These are phyloP conservation scores for Chlorophyllum brunneum DNA, from an alignment of 768 basidiomycete species.

Conservation along the genomic window DNA sequence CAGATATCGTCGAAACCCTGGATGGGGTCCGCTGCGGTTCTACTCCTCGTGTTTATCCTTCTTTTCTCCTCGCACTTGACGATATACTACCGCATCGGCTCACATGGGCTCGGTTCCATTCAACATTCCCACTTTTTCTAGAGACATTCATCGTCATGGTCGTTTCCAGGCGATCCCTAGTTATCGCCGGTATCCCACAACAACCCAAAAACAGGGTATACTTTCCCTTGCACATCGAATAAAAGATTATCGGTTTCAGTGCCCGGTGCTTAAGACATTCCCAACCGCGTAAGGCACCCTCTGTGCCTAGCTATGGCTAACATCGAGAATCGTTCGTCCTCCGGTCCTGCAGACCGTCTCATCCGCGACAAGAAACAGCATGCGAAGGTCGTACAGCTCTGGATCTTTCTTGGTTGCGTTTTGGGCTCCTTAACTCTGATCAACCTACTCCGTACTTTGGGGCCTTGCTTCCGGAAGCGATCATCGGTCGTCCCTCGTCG, in stretches of 20 bases:
- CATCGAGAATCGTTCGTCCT: background rate
- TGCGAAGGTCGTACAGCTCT: slow-evolving; percentile 35
- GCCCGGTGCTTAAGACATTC: background rate
- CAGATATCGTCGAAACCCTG: background rate
- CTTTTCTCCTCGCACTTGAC: slow-evolving; percentile 1
- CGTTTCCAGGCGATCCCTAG: background rate
- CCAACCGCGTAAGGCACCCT: background rate
- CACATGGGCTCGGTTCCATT: slow-evolving; percentile 3
- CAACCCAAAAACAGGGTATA: slow-evolving; percentile 19
- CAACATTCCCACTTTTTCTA: background rate
- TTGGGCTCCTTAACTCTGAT: slow-evolving; percentile 33
- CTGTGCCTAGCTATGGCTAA: background rate
- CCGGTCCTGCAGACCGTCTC: slow-evolving; percentile 30
- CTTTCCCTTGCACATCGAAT: slow-evolving; percentile 23
- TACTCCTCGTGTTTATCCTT: background rate
- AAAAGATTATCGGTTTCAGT: slow-evolving; percentile 14
- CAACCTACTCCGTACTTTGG: slow-evolving; percentile 20
- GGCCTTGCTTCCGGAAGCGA: slow-evolving; percentile 2
- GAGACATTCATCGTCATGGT: background rate
- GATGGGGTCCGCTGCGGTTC: background rate
- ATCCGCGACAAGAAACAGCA: slow-evolving; percentile 31
- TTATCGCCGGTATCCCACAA: background rate
- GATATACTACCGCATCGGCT: background rate
- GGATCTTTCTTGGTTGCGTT: slow-evolving; percentile 35
- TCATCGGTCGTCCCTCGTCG: background rate